Evolutionary conservation across 202 grass and related monocot species (phyloP).

Genomic region (Elaeis oleifera): DNA sequence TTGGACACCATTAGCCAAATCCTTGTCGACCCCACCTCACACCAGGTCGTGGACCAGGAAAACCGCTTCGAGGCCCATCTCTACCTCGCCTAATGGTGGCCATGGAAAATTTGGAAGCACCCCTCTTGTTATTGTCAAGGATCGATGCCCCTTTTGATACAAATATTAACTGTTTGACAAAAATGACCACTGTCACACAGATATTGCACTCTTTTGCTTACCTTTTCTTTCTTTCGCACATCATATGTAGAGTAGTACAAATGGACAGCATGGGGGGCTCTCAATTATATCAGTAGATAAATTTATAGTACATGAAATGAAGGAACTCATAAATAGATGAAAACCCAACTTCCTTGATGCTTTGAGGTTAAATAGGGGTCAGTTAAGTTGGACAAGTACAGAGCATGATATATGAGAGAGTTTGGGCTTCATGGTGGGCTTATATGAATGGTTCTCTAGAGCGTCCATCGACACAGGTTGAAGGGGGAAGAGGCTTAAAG

Average conservation of each 20-base stretch:
- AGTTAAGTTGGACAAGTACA: constrained; percentile 65
- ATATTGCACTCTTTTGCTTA: too few species aligned
- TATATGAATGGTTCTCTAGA: constrained; percentile 70
- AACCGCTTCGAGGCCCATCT: constrained; percentile 43
- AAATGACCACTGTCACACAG: too few species aligned
- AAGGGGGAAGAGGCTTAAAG: constrained; percentile 12
- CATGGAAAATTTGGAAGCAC: not conserved
- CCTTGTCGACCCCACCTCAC: constrained; percentile 59
- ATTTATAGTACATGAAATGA: constrained; percentile 28
- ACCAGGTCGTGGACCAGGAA: constrained; percentile 51
- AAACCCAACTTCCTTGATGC: too few species aligned
- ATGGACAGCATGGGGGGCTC: constrained; percentile 10
- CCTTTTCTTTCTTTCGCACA: not conserved
- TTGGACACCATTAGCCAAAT: constrained; percentile 29
- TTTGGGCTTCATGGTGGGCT: constrained; percentile 53
- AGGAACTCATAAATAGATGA: too few species aligned
- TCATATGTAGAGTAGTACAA: not conserved
- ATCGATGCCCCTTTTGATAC: too few species aligned
- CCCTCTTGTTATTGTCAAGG: too few species aligned
- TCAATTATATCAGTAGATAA: constrained; percentile 8
- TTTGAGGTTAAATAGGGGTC: constrained; percentile 1
- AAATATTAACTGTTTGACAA: too few species aligned
- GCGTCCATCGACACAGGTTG: constrained; percentile 75
- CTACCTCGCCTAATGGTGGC: constrained; percentile 22
- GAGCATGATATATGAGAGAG: constrained; percentile 70